Base-by-base conservation (phyloP, 2,329 filamentous ascomycete genomes). In the Cladosporium oxysporum region DNA sequence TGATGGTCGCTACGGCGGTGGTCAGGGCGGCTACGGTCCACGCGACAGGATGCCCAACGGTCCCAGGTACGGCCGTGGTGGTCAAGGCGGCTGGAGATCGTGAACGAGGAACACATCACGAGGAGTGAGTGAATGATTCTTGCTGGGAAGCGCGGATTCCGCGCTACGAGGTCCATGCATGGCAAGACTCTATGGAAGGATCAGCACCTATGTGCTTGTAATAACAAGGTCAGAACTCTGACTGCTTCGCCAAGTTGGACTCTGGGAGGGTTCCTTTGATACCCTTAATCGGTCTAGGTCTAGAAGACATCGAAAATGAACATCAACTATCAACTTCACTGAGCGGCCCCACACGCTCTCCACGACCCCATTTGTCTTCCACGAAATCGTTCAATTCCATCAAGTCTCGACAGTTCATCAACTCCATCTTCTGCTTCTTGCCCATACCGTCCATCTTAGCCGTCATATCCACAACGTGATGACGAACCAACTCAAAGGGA, bases 391-490 rank as follows among this genome's bases (percentile, higher is more conserved):
- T 69, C 35, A 77, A 52, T 31, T 77, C 76, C 14, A 78, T 41
- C 68, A 77, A 60, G 60, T 78, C 76, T 52, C 62, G 37, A 64
- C 73, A 76, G 6, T 69, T 71, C 71, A 72, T 71, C 65, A 76
- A 44, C 58, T 53, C 37, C 66, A 65, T 75, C 66, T 69, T 73
- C 59, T 71, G 69, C 66, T 69, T 70, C 69, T 76, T 76, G 57
- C 88, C 86, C 50, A 86, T 75, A 78, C 87, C 86, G 66, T 83
- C 83, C 72, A 89, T 78, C 5, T 82, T 75, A 1, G 74, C 75
- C 76, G 86, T 86, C 88, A 91, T 91, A 78, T 91, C 87, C 65
- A 81, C 83, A 31, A 91, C 74, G 74, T 91, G 89, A 74, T 91
- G 88, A 65, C 88, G 79, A 5, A 85, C 83, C 52, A 91, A 78